These are phyloP conservation scores for Guillardia theta DNA, from an alignment of 78 protist genomes.

Conservation along the genomic window DNA sequence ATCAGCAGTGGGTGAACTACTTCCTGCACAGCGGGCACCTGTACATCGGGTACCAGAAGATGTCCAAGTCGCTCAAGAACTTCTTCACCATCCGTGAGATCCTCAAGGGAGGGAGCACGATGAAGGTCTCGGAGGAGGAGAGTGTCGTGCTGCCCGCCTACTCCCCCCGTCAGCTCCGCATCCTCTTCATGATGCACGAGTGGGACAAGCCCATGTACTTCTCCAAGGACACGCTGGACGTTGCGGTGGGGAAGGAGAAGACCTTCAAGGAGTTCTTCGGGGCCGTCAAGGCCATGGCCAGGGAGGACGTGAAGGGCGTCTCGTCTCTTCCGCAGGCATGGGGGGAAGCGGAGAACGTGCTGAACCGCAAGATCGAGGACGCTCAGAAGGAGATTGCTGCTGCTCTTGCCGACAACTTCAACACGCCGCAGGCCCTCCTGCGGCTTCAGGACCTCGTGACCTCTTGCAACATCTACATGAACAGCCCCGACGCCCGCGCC, in stretches of 20 bases:
- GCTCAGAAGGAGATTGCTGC: constrained; percentile 58
- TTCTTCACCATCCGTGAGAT: constrained; percentile 92
- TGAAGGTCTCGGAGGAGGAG: not conserved
- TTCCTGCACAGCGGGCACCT: constrained; percentile 48
- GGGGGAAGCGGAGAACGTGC: not conserved
- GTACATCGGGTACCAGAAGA: constrained; percentile 94
- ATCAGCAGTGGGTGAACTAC: not conserved
- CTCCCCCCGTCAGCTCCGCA: constrained; percentile 83
- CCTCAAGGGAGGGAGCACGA: not conserved
- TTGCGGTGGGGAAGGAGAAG: constrained; percentile 71
- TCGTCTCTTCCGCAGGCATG: not conserved
- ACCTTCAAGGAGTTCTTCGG: constrained; percentile 86
- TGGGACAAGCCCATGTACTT: constrained; percentile 76
- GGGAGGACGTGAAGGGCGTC: constrained; percentile 1
- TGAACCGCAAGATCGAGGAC: not conserved
- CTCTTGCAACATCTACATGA: not conserved
- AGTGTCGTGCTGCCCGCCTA: not conserved
- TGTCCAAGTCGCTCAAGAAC: constrained; percentile 97
- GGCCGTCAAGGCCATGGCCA: constrained; percentile 55
- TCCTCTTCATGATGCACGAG: constrained; percentile 82
- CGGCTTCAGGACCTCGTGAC: not conserved
- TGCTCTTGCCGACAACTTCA: constrained; percentile 83
- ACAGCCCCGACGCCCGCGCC: not conserved
- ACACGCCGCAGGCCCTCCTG: constrained; percentile 78
- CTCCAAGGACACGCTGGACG: constrained; percentile 70